phyloP scores from a whole-genome alignment of 495 filamentous ascomycete species.

The Aspergillus sparsus region DNA sequence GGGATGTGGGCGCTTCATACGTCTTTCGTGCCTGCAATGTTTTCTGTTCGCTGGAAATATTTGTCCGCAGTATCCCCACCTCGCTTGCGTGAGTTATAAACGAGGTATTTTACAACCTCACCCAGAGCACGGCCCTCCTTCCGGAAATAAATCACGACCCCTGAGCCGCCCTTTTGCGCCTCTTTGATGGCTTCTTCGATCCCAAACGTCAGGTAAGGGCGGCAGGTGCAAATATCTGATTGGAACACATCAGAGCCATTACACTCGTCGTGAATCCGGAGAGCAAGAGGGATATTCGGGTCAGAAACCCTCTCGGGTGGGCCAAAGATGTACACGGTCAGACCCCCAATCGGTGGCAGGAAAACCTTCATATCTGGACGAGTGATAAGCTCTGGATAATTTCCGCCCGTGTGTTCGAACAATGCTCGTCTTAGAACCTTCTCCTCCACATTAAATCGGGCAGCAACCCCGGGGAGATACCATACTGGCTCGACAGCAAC shows the following conservation, averaged over 20 bases:
- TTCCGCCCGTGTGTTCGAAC: slow-evolving; percentile 87
- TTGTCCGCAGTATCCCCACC: slow-evolving; percentile 81
- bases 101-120: slow-evolving; percentile 89
- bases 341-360: slow-evolving; percentile 83
- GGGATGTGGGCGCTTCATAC: slow-evolving; percentile 13
- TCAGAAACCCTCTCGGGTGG: slow-evolving; percentile 86
- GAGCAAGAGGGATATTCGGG: slow-evolving; percentile 69
- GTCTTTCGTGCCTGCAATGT: slow-evolving; percentile 84
- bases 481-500: slow-evolving; percentile 88
- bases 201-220: slow-evolving; percentile 89
- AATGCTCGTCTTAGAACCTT: slow-evolving; percentile 72
- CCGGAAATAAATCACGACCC: slow-evolving; percentile 93
- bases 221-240: slow-evolving; percentile 90
- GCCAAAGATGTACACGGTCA: slow-evolving; percentile 92
- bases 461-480: slow-evolving; percentile 54
- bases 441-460: slow-evolving; percentile 56
- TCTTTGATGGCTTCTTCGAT: slow-evolving; percentile 92
- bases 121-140: slow-evolving; percentile 88
- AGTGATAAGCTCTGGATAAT: slow-evolving; percentile 83
- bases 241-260: slow-evolving; percentile 94
- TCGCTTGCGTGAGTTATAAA: slow-evolving; percentile 80
- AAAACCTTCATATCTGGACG: slow-evolving; percentile 88
- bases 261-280: slow-evolving; percentile 90
- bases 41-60: slow-evolving; percentile 89
- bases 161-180: slow-evolving; percentile 82